Conservation (phyloP, 108 stramenopile species). For the Aurantiochytrium sp. region DNA sequence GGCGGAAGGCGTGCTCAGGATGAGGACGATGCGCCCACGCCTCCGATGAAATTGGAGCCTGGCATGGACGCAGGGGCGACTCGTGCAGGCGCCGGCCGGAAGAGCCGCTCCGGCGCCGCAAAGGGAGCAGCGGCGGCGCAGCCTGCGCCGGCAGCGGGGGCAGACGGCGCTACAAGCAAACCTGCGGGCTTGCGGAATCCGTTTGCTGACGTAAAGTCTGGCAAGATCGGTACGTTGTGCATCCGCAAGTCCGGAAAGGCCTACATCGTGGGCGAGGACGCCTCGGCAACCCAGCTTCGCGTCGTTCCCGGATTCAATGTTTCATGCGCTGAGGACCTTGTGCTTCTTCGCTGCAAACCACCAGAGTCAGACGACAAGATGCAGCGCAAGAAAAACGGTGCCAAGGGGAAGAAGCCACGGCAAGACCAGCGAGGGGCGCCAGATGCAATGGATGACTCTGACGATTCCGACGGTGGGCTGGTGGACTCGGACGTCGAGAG, state of each 20-base stretch:
- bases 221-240: background rate
- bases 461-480: too few relatives aligned
- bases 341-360: background rate
- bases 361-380: too few relatives aligned
- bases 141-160: too few relatives aligned
- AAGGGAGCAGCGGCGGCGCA: too few relatives aligned
- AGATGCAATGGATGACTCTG: too few relatives aligned
- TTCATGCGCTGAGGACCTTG: background rate
- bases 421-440: too few relatives aligned
- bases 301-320: slow-evolving; percentile 8
- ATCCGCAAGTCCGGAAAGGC: background rate
- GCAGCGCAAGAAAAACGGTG: too few relatives aligned
- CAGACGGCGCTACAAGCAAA: too few relatives aligned
- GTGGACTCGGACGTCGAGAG: too few relatives aligned
- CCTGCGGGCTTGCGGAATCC: too few relatives aligned
- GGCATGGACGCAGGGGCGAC: background rate
- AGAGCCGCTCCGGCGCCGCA: too few relatives aligned
- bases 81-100: background rate
- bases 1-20: background rate
- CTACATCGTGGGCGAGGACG: background rate
- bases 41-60: background rate
- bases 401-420: too few relatives aligned
- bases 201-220: background rate
- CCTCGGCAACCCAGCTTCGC: background rate
- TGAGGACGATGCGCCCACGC: background rate